These are phyloP conservation scores for Trypanosoma lewisi DNA, from an alignment of 208 protist genomes.

Conservation along the genomic window DNA sequence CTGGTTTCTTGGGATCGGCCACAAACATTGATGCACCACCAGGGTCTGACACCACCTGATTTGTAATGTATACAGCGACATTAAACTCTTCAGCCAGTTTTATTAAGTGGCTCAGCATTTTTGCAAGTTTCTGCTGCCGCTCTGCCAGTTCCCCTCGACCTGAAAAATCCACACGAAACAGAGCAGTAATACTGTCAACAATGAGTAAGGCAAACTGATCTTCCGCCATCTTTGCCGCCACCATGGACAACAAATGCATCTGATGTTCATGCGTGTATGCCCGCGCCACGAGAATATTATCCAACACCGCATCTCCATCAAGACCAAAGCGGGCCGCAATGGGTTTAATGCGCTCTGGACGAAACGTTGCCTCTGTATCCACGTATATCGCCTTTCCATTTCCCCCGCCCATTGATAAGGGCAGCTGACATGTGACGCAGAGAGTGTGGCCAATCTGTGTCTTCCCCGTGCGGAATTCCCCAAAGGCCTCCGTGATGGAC, in stretches of 20 bases:
- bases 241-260: slow-evolving; percentile 87
- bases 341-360: slow-evolving; percentile 94
- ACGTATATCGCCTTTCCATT: slow-evolving; percentile 96
- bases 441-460: slow-evolving; percentile 98
- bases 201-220: slow-evolving; percentile 94
- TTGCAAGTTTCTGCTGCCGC: slow-evolving; percentile 93
- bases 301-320: slow-evolving; percentile 88
- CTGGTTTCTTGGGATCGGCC: slow-evolving; percentile 98
- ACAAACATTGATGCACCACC: slow-evolving; percentile 97
- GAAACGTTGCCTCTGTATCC: slow-evolving; percentile 98
- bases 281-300: slow-evolving; percentile 97
- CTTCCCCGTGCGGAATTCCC: slow-evolving; percentile 99
- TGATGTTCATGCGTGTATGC: slow-evolving; percentile 97
- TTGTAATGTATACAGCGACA: slow-evolving; percentile 99
- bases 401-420: slow-evolving; percentile 87
- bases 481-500: slow-evolving; percentile 98
- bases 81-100: slow-evolving; percentile 99
- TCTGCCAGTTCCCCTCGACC: slow-evolving; percentile 97
- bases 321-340: slow-evolving; percentile 97
- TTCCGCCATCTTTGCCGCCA: slow-evolving; percentile 91
- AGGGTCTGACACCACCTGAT: slow-evolving; percentile 98
- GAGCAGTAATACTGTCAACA: slow-evolving; percentile 98
- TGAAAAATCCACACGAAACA: slow-evolving; percentile 98
- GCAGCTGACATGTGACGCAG: slow-evolving; percentile 96
- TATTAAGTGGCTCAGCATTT: slow-evolving; percentile 92